A percentile compares a stretch with the other conserved stretches of the same genome.
Conservation (phyloP, 225 moss, liverwort and hornwort genomes). For the Lunularia cruciata region DNA sequence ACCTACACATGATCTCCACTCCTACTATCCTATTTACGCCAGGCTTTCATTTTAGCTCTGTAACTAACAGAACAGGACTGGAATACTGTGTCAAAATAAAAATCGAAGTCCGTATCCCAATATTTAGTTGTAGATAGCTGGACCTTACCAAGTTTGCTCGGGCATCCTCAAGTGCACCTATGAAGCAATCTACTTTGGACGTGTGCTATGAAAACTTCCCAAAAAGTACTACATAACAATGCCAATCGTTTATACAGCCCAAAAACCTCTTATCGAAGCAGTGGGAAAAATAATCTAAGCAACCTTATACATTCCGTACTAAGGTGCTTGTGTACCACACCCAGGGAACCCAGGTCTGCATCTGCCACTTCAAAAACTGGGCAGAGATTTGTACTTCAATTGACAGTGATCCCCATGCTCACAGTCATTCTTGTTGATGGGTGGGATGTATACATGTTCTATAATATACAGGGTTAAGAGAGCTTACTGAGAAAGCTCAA, state of each 20-base stretch:
- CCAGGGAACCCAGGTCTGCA: not conserved
- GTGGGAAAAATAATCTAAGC: not conserved
- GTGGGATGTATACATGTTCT: not conserved
- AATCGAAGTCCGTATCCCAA: no score
- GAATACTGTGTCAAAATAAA: no score
- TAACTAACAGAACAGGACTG: no score
- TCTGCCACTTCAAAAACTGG: not conserved
- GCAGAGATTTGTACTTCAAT: not conserved
- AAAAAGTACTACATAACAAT: not conserved
- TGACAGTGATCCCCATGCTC: not conserved
- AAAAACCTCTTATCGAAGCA: not conserved
- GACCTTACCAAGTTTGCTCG: no score
- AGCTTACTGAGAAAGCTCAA: not conserved
- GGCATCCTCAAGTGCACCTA: no score
- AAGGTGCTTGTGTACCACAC: not conserved
- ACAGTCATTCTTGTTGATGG: not conserved
- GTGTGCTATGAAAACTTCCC: no score
- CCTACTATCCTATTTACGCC: no score
- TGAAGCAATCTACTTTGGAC: no score
- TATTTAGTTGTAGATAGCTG: no score
- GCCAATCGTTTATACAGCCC: slow-evolving; percentile 13
- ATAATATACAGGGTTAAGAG: slow-evolving; percentile 2
- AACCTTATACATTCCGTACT: not conserved
- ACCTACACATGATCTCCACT: no score
- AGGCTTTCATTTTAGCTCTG: no score